Conservation (phyloP, 768 basidiomycete genomes). For the Amanita phalloides region DNA sequence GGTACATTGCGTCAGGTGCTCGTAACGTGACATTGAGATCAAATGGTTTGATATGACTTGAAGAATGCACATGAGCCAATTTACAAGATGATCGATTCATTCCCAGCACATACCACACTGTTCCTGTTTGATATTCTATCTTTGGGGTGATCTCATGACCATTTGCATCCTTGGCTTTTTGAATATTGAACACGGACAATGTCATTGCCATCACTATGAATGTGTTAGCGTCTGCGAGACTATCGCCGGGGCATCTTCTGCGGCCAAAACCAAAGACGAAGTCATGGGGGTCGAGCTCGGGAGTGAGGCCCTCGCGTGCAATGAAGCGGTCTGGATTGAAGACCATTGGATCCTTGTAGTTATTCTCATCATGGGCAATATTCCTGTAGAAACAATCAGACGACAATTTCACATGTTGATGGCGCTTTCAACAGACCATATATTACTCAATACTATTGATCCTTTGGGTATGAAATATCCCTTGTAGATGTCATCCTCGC, state of each 20-base stretch:
- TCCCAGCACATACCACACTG: neutral
- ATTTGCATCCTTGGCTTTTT: slow-evolving; percentile 20
- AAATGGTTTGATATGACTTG: slow-evolving; percentile 1
- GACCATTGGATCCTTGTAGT: slow-evolving; percentile 9
- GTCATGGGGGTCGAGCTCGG: slow-evolving; percentile 19
- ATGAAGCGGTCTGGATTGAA: slow-evolving; percentile 26
- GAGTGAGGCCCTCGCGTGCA: slow-evolving; percentile 10
- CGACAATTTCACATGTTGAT: neutral
- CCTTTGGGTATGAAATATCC: slow-evolving; percentile 24
- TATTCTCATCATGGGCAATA: slow-evolving; percentile 19
- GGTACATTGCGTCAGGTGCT: neutral
- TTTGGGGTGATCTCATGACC: slow-evolving; percentile 27
- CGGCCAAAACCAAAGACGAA: slow-evolving; percentile 28
- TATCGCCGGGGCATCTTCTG: slow-evolving; percentile 19
- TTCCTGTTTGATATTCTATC: slow-evolving; percentile 13
- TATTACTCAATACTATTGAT: slow-evolving; percentile 18
- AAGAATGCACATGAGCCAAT: neutral
- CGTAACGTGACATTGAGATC: neutral
- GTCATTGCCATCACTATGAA: slow-evolving; percentile 26
- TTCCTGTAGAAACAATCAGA: slow-evolving; percentile 11
- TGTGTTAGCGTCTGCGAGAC: slow-evolving; percentile 6
- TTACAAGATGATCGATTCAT: neutral
- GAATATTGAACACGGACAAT: slow-evolving; percentile 26
- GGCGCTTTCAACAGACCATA: slow-evolving; percentile 13
- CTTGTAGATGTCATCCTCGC: slow-evolving; percentile 21